Conservation (phyloP, 805 yeast species). For the Yamadazyma akitaensis region DNA sequence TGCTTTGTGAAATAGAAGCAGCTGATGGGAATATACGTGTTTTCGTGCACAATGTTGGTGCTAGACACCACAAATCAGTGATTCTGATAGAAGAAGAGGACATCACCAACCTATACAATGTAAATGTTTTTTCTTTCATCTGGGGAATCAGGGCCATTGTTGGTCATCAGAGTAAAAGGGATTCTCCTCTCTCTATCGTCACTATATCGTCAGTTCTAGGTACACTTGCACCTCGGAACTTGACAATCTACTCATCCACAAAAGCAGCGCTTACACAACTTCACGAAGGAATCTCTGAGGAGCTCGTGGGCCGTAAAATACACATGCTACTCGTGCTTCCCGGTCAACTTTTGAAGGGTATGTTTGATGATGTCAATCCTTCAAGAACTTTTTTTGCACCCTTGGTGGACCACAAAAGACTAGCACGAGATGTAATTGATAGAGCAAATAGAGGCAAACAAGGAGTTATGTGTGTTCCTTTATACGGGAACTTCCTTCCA, state of each 20-base stretch:
- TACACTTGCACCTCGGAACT: slow-evolving; percentile 44
- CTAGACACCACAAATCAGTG: slow-evolving; percentile 34
- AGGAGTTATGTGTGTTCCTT: slow-evolving; percentile 45
- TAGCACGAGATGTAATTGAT: slow-evolving; percentile 35
- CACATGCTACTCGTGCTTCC: slow-evolving; percentile 42
- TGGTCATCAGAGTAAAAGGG: slow-evolving; percentile 15
- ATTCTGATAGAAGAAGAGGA: slow-evolving; percentile 20
- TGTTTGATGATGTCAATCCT: slow-evolving; percentile 48
- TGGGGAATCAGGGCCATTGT: slow-evolving; percentile 17
- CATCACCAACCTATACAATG: slow-evolving; percentile 24
- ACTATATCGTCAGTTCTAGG: slow-evolving; percentile 49
- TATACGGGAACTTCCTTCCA: slow-evolving; percentile 47
- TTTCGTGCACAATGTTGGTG: slow-evolving; percentile 49
- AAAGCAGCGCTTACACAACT: slow-evolving; percentile 45
- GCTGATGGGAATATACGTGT: slow-evolving; percentile 16
- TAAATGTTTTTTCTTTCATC: slow-evolving; percentile 32
- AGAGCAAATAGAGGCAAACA: slow-evolving; percentile 34
- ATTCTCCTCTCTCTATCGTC: slow-evolving; percentile 24
- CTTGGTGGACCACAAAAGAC: slow-evolving; percentile 31
- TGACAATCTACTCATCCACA: slow-evolving; percentile 48
- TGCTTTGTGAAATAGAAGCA: slow-evolving; percentile 21
- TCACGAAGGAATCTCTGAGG: slow-evolving; percentile 45
- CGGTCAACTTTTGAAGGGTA: slow-evolving; percentile 48
- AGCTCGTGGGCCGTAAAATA: slow-evolving; percentile 25
- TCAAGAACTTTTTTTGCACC: slow-evolving; percentile 47